Base-by-base conservation (phyloP, 441 rosid genomes). In the Gossypium davidsonii region DNA sequence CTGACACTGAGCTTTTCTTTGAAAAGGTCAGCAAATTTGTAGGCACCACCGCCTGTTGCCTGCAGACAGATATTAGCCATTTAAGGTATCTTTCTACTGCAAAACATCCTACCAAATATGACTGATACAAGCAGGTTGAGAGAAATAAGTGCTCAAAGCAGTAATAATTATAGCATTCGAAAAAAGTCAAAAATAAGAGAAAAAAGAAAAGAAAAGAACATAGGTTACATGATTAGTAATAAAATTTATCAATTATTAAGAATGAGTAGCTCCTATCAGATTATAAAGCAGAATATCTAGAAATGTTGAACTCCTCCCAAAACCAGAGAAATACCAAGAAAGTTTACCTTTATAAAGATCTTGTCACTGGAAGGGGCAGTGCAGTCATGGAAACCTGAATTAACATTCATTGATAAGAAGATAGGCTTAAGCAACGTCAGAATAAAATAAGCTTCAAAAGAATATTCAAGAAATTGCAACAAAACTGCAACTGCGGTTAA, bases 11-110 rank as follows among this genome's bases (percentile, higher is more conserved):
- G 96, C 79, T 85, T 90, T 78, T 93, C 98, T 76, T 88, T 89
- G 79, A 96, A 89, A 48, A 96, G 91, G 71, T 96, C 96, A 2
- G 98, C 83, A 83, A 89, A 96, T 85, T 90, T 93, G 87, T 87
- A 90, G 4, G 98, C 98, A 78, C 99, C 99, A 62, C 99, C 99
- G 49, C 99, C 99, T 62, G 90, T 75, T 61, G 86, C 88, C 89
- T 85, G 76, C 78, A 61, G 51, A 74, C 18, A 77, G 70, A 48
- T 55, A 37, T 70, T 70, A 55, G 17, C 48, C 5, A 1, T 46
- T n/a, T 72, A 72, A 60, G 17, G 17, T 72, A 18, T 60, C 6
- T 58, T 44, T 69, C 12, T 18, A 31, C 48, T 23, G 28, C 72
- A 69, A 52, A 18, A 17, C 11, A 31, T 53, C 61, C 61, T 28